phyloP scores from a whole-genome alignment of 805 yeast species.

The Ogataea glucozyma region DNA sequence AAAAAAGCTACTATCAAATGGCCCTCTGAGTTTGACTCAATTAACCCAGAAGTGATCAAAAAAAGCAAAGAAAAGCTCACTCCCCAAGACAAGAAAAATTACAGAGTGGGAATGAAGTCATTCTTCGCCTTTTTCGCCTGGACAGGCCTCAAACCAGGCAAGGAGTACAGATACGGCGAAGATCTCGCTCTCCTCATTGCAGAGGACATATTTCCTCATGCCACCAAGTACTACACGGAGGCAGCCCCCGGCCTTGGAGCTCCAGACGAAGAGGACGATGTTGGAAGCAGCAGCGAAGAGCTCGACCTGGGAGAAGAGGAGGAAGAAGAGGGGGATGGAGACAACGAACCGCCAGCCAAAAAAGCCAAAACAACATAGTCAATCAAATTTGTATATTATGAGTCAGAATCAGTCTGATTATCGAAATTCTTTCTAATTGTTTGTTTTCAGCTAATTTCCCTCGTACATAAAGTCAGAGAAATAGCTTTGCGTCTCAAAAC shows the following conservation, averaged over 20 bases:
- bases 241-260: slow-evolving; percentile 65
- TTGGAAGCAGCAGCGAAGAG: slow-evolving; percentile 43
- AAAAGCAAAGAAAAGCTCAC: slow-evolving; percentile 40
- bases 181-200: slow-evolving; percentile 69
- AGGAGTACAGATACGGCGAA: slow-evolving; percentile 77
- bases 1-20: slow-evolving; percentile 58
- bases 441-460: slow-evolving; percentile 7
- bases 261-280: slow-evolving; percentile 48
- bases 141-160: slow-evolving; percentile 78
- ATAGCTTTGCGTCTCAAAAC: slow-evolving; percentile 17
- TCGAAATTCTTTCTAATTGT: background rate
- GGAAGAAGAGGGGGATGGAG: slow-evolving; percentile 2
- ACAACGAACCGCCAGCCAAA: slow-evolving; percentile 11
- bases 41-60: slow-evolving; percentile 55
- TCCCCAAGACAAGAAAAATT: slow-evolving; percentile 57
- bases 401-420: background rate
- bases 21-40: slow-evolving; percentile 62
- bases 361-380: slow-evolving; percentile 1
- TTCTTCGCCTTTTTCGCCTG: slow-evolving; percentile 87
- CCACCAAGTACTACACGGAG: slow-evolving; percentile 77
- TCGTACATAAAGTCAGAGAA: slow-evolving; percentile 18
- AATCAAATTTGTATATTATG: background rate
- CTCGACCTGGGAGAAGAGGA: slow-evolving; percentile 38
- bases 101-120: slow-evolving; percentile 73
- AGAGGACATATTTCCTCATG: slow-evolving; percentile 84